These are phyloP conservation scores for Colletotrichum ledebouriae DNA, from an alignment of 2,329 filamentous ascomycete genomes.

Conservation along the genomic window DNA sequence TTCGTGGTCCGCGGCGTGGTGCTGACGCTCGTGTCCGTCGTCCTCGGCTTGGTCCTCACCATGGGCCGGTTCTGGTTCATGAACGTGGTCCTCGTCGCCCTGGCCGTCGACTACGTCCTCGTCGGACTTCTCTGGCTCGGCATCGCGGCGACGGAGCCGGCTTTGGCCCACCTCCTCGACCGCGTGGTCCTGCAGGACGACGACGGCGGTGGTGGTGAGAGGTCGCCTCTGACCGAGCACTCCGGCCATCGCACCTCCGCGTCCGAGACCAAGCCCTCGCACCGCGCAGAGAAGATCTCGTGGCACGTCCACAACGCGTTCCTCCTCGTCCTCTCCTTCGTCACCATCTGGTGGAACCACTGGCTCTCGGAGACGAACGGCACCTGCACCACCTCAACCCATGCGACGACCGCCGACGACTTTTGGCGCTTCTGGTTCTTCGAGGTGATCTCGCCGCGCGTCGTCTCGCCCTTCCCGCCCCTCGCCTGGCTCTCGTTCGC, in stretches of 20 bases:
- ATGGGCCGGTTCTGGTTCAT: slow-evolving; percentile 56
- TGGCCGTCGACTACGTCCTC: slow-evolving; percentile 61
- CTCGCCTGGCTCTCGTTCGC: slow-evolving; percentile 63
- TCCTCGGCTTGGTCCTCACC: slow-evolving; percentile 51
- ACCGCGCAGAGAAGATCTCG: slow-evolving; percentile 47
- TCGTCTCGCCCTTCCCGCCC: slow-evolving; percentile 59
- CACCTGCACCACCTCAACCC: slow-evolving; percentile 47
- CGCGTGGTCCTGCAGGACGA: slow-evolving; percentile 40
- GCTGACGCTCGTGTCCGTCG: slow-evolving; percentile 51
- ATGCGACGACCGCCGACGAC: slow-evolving; percentile 43
- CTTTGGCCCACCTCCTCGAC: slow-evolving; percentile 48
- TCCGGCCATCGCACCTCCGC: slow-evolving; percentile 13
- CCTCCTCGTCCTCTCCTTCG: slow-evolving; percentile 50
- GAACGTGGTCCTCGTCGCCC: slow-evolving; percentile 59
- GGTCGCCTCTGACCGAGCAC: slow-evolving; percentile 50
- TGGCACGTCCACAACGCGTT: slow-evolving; percentile 58
- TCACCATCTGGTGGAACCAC: slow-evolving; percentile 62
- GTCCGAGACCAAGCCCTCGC: slow-evolving; percentile 8
- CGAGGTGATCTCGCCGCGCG: slow-evolving; percentile 45
- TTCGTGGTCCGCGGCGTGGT: slow-evolving; percentile 55
- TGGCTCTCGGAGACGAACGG: slow-evolving; percentile 59
- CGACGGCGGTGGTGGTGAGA: slow-evolving; percentile 41
- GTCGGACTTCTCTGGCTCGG: slow-evolving; percentile 58
- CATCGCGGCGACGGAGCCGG: slow-evolving; percentile 52
- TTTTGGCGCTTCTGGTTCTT: slow-evolving; percentile 59